These are phyloP conservation scores for Ogataea thermomethanolica DNA, from an alignment of 805 yeast genomes.

Conservation along the genomic window DNA sequence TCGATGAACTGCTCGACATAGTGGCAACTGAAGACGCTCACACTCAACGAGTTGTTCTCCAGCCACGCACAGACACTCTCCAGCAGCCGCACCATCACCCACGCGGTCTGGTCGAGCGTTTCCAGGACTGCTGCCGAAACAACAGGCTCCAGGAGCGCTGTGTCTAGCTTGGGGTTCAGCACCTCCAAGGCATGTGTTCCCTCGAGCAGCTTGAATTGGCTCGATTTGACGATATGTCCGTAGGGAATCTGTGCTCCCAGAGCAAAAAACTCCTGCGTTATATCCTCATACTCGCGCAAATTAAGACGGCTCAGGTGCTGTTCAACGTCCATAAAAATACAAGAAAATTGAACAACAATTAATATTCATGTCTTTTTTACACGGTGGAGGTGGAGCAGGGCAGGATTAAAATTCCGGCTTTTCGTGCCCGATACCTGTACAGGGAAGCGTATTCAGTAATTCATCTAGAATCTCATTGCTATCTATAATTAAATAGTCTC, in stretches of 20 bases:
- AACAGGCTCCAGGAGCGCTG: constrained; percentile 57
- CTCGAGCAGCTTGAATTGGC: constrained; percentile 64
- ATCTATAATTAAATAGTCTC: constrained; percentile 65
- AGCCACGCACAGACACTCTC: constrained; percentile 69
- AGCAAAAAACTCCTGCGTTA: constrained; percentile 50
- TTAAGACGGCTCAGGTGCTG: constrained; percentile 6
- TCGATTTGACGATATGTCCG: constrained; percentile 56
- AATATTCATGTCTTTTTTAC: not conserved
- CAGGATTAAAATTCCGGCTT: not conserved
- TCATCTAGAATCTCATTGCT: constrained; percentile 6
- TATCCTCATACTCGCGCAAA: constrained; percentile 38
- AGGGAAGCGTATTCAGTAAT: not conserved
- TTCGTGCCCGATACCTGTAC: not conserved
- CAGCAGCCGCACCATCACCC: constrained; percentile 52
- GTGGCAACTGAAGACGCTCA: constrained; percentile 71
- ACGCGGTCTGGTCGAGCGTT: constrained; percentile 39
- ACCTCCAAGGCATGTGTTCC: constrained; percentile 88
- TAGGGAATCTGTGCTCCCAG: constrained; percentile 33
- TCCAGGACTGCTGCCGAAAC: constrained; percentile 40
- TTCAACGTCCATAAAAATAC: constrained; percentile 6
- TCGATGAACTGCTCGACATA: constrained; percentile 41
- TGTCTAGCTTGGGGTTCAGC: constrained; percentile 68
- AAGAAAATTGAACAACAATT: not conserved
- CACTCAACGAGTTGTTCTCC: constrained; percentile 68
- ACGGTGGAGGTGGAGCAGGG: not conserved